Base-by-base conservation (phyloP, 352 stramenopile species). In the Pythium monospermum region DNA sequence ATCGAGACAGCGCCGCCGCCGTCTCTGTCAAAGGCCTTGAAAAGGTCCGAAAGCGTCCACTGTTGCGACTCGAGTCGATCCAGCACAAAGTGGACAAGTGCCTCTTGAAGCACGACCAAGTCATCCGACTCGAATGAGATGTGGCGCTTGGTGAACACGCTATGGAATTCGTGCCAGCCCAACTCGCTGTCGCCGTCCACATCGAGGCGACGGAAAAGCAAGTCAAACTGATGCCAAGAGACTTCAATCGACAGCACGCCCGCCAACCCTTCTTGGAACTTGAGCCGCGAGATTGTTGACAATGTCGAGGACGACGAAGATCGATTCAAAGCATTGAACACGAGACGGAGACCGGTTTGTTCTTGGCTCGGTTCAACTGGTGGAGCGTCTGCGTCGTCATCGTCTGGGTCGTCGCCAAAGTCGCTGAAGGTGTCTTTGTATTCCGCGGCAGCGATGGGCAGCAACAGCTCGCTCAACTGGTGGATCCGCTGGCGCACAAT, bases 161-260 rank as follows among this genome's bases (percentile, higher is more conserved):
- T 25, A 23, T 44, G 53, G 54, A 82, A 82, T 46, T 76, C 68
- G 28, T 68, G 33, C 48, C 68, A 61, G 22, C 53, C 63, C 19
- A 82, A 47, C 28, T 79, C 68, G 31, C 66, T 66, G 28, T 77
- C 58, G 6, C 42, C 51, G 37, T 69, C 55, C 7, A 52, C 33
- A 33, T 78, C 71, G 3, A 82, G 48, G n/a, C 65, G 69, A 10
- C 71, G 64, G 40, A 76, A 83, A 15, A 83, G 44, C 36, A 77
- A 33, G 26, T 79, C 71, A 23, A 83, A 83, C 26, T 76, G 66
- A 33, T 79, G 69, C 69, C 68, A 79, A 16, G 71, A 75, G 10
- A 78, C 59, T 4, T 73, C 52, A 22, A 83, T 70, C 23, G 40
- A 50, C 4, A 82, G 49, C 22, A 82, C 22, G 7, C 53, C 46